A percentile compares a stretch with the other conserved stretches of the same genome.
Conservation (phyloP, 2,329 filamentous ascomycete genomes). For the Penicillium occitanis region DNA sequence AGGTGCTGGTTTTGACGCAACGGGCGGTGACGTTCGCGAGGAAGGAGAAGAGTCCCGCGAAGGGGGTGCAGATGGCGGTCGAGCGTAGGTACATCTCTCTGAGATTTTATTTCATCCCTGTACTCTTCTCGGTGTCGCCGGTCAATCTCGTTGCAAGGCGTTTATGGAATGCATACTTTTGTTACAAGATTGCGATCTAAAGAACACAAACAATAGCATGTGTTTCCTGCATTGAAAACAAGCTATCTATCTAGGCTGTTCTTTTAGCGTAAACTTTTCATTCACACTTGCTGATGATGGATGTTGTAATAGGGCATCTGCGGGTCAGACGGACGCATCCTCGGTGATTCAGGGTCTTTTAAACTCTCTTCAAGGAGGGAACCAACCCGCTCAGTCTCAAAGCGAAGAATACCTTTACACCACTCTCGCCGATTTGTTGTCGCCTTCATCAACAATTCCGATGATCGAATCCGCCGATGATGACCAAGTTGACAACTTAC, state of each 20-base stretch:
- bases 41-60: constrained; percentile 87
- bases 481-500: constrained; percentile 68
- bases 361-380: constrained; percentile 67
- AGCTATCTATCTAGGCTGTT: constrained; percentile 16
- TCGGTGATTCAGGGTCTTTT: constrained; percentile 85
- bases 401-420: constrained; percentile 68
- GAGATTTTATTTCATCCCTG: constrained; percentile 17
- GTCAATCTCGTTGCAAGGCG: constrained; percentile 15
- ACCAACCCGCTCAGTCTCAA: constrained; percentile 48
- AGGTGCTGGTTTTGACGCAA: constrained; percentile 81
- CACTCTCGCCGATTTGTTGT: constrained; percentile 80
- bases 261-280: constrained; percentile 18
- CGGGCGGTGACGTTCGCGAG: constrained; percentile 85
- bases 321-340: constrained; percentile 66
- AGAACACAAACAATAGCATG: constrained; percentile 18
- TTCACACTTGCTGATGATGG: constrained; percentile 20
- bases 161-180: constrained; percentile 21
- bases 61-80: constrained; percentile 91
- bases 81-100: constrained; percentile 86
- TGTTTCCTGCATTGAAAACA: constrained; percentile 13
- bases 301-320: constrained; percentile 55
- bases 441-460: constrained; percentile 73
- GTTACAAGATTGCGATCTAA: constrained; percentile 2
- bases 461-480: constrained; percentile 67
- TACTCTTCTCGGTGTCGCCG: not conserved